Conservation (phyloP, 176 grass and related monocot genomes). For the Eragrostis nindensis region DNA sequence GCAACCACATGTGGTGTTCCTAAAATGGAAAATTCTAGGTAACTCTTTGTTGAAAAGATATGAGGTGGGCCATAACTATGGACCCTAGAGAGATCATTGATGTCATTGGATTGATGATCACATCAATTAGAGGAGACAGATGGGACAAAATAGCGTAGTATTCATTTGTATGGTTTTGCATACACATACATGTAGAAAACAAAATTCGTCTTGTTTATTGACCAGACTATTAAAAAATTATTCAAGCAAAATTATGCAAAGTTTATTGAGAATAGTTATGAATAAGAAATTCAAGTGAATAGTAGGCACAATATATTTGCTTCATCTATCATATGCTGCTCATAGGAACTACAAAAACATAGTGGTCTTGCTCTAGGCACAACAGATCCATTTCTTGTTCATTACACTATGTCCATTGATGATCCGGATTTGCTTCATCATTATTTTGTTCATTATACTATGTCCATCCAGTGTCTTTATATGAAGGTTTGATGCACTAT, state of each 20-base stretch:
- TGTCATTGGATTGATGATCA: not conserved
- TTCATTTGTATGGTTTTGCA: not conserved
- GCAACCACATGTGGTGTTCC: not conserved
- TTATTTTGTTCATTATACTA: not conserved
- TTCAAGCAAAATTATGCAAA: not conserved
- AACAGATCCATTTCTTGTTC: too few relatives aligned
- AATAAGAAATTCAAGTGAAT: not conserved
- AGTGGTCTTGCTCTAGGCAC: too few relatives aligned
- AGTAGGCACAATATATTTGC: not conserved
- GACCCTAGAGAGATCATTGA: not conserved
- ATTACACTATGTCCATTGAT: too few relatives aligned
- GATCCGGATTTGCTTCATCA: not conserved
- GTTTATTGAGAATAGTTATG: not conserved
- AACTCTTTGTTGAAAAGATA: not conserved
- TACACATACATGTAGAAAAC: fast-evolving
- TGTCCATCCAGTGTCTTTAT: not conserved
- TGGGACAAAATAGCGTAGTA: not conserved
- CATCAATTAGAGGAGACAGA: not conserved
- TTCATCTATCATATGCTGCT: not conserved
- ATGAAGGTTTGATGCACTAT: not conserved
- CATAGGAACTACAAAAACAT: too few relatives aligned
- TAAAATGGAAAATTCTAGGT: slow-evolving; percentile 20
- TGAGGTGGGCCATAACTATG: not conserved
- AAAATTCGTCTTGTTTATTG: not conserved
- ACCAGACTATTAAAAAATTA: not conserved